phyloP scores from a whole-genome alignment of 106 monocot species.

The Phalaenopsis equestris region DNA sequence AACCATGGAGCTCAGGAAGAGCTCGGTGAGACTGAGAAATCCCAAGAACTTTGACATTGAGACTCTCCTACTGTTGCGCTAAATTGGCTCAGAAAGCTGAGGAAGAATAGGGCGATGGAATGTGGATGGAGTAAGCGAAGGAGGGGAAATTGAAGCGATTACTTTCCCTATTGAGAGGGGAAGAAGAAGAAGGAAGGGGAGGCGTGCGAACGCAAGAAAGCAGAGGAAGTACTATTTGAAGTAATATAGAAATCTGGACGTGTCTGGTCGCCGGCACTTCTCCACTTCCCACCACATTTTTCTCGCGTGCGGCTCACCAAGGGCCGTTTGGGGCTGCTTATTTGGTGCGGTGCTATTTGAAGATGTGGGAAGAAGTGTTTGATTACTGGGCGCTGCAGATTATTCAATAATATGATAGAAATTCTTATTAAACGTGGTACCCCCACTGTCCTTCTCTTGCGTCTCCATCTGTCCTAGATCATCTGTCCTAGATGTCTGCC shows the following conservation, averaged over 20 bases:
- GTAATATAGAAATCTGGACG: background rate
- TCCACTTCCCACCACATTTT: background rate
- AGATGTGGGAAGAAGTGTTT: no score
- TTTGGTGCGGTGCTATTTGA: no score
- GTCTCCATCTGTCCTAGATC: no score
- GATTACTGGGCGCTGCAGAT: no score
- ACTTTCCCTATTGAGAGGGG: background rate
- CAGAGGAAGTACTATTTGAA: background rate
- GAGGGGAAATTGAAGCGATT: background rate
- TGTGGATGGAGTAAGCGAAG: no score
- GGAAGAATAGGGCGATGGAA: background rate
- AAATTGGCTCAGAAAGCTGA: background rate
- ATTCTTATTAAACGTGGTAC: no score
- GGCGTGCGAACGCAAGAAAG: background rate
- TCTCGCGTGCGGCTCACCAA: no score
- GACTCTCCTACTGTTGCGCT: background rate
- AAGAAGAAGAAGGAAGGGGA: background rate
- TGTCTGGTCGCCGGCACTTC: background rate
- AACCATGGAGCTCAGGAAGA: conserved; percentile 56
- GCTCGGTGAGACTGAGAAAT: conserved; percentile 44
- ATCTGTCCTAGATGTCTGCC: no score
- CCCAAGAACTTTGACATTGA: conserved; percentile 41
- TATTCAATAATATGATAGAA: no score
- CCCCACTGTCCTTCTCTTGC: no score
- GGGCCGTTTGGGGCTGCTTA: no score